A percentile compares a stretch with the other conserved stretches of the same genome.
These are phyloP conservation scores for Vitis vinifera DNA, from an alignment of 164 flowering plant genomes.

Conservation along the genomic window ASM3070453v1 NC_081820.1:23867501-23868000, in stretches of 20 bases:
- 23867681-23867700: slow-evolving; percentile 94
- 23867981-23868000: slow-evolving; percentile 74
- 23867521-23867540: slow-evolving; percentile 81
- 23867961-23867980: slow-evolving; percentile 97
- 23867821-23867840: too few species aligned
- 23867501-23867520: slow-evolving; percentile 98
- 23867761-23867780: slow-evolving; percentile 93
- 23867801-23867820: background rate
- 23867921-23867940: slow-evolving; percentile 74
- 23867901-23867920: slow-evolving; percentile 53
- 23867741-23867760: slow-evolving; percentile 71
- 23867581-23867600: slow-evolving; percentile 89
- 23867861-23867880: slow-evolving; percentile 55
- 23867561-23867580: slow-evolving; percentile 89
- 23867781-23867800: slow-evolving; percentile 44
- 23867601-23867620: slow-evolving; percentile 94
- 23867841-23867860: background rate
- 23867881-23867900: slow-evolving; percentile 53
- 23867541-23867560: slow-evolving; percentile 92
- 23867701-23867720: slow-evolving; percentile 86
- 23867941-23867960: slow-evolving; percentile 62
- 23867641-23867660: slow-evolving; percentile 92
- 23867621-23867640: slow-evolving; percentile 90
- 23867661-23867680: slow-evolving; percentile 95
- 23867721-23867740: slow-evolving; percentile 89